phyloP scores from a whole-genome alignment of 2,329 filamentous ascomycete species.

The Amauroascus niger region DNA sequence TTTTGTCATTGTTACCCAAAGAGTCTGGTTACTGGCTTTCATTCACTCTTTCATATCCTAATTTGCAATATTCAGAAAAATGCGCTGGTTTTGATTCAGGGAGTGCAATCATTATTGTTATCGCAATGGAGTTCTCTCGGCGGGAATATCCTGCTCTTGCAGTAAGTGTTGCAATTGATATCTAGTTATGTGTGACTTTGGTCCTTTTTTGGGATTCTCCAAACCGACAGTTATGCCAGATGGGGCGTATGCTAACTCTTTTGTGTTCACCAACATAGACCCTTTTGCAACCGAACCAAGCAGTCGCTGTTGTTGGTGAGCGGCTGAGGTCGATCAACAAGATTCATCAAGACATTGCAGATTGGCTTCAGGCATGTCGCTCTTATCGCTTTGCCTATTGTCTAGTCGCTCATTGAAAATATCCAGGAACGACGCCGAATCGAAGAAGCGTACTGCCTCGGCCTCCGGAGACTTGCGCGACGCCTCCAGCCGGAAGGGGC shows the following conservation, averaged over 20 bases:
- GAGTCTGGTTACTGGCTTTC: background rate
- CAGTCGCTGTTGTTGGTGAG: slow-evolving; percentile 71
- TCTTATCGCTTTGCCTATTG: background rate
- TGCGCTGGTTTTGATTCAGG: background rate
- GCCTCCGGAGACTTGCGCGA: slow-evolving; percentile 68
- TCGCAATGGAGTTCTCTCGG: slow-evolving; percentile 63
- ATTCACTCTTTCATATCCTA: background rate
- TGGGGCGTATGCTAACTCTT: background rate
- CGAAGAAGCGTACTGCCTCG: slow-evolving; percentile 79
- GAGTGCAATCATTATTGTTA: background rate
- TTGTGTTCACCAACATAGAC: slow-evolving; percentile 48
- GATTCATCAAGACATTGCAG: slow-evolving; percentile 82
- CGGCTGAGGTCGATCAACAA: slow-evolving; percentile 78
- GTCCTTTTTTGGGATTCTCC: background rate
- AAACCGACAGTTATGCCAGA: background rate
- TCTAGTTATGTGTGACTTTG: background rate
- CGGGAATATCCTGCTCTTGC: slow-evolving; percentile 90
- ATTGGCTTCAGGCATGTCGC: slow-evolving; percentile 78
- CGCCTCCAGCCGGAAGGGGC: slow-evolving; percentile 64
- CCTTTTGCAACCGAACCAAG: slow-evolving; percentile 69
- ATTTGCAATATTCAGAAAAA: background rate
- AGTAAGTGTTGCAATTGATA: slow-evolving; percentile 48
- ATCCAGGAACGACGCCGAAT: slow-evolving; percentile 78
- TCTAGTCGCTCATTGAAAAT: background rate
- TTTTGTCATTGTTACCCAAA: background rate